These are phyloP conservation scores for Penicillium silybi DNA, from an alignment of 495 filamentous ascomycete species.

Conservation along the genomic window DNA sequence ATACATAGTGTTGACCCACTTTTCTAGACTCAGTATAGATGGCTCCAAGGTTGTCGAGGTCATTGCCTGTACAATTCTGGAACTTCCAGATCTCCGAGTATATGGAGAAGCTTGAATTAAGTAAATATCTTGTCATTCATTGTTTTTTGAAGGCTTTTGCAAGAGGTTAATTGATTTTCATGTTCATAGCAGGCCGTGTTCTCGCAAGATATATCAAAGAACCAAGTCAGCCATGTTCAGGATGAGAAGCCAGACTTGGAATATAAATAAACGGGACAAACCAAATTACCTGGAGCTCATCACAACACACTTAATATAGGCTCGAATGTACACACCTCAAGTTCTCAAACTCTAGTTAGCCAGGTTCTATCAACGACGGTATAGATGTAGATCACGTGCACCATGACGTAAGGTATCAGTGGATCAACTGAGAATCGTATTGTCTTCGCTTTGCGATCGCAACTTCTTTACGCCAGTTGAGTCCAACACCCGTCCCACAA, in stretches of 20 bases:
- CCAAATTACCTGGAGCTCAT: not conserved
- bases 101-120: no score
- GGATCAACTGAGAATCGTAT: not conserved
- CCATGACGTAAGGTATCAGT: conserved; percentile 5
- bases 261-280: no score
- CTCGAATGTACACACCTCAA: not conserved
- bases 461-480: not conserved
- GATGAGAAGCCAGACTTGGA: no score
- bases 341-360: not conserved
- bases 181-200: no score
- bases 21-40: not conserved
- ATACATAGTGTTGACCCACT: not conserved
- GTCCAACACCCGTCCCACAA: not conserved
- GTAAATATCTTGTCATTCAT: no score
- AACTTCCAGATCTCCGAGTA: no score
- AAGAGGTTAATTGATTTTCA: no score
- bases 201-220: no score
- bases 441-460: not conserved
- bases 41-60: not conserved
- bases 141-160: no score
- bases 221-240: no score
- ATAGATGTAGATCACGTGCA: not conserved
- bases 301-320: not conserved
- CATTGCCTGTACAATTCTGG: not conserved
- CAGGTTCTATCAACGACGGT: not conserved